Base-by-base conservation (phyloP, 805 yeast genomes). In the Saccharomycopsis sp. region DNA sequence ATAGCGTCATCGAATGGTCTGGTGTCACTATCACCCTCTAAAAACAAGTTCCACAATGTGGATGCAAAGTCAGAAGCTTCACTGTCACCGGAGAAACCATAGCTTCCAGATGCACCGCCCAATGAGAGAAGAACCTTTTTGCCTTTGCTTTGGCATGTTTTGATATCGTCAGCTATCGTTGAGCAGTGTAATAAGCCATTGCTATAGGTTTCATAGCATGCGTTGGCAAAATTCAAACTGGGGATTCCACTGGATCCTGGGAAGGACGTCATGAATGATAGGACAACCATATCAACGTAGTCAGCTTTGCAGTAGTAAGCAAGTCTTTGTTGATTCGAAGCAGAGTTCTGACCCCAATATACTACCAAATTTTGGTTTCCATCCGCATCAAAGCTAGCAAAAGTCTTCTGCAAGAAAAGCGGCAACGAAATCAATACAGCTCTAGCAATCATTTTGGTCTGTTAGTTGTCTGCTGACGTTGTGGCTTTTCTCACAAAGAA, bases 61-160 rank as follows among this genome's bases (percentile, higher is more conserved):
- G 72, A 75, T 5, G 87, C 91, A 66, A 82, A 83, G 1, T 68
- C 68, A 64, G 79, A 80, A 50, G 89, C 97, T 69, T 89, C 91
- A 63, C 82, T 74, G 67, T 91, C 97, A 61, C 81, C 78, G 64
- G 88, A 84, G 68, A 91, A 91, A 1, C 97, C 97, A 67, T 92
- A 97, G 34, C 88, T 73, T 51, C 90, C 79, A 7, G 91, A 62
- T 23, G 89, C 85, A 66, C 96, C 96, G 76, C 75, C 83, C 63
- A 91, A 68, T 0, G 97, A 89, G 8, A 91, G 70, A 34, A 91
- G 68, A 2, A 91, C 84, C 64, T 84, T 86, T 65, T 87, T 87
- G 53, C 97, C 97, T 12, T 76, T 68, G 1, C 73, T 66, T 73
- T 91, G 97, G 73, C 97, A 91, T 3, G 84, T 77, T 58, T 75